Percentiles rank a stretch among this genome's conserved stretches.
Evolutionary conservation across 345 rosid species (phyloP).

Genomic region (Pistacia atlantica): DNA sequence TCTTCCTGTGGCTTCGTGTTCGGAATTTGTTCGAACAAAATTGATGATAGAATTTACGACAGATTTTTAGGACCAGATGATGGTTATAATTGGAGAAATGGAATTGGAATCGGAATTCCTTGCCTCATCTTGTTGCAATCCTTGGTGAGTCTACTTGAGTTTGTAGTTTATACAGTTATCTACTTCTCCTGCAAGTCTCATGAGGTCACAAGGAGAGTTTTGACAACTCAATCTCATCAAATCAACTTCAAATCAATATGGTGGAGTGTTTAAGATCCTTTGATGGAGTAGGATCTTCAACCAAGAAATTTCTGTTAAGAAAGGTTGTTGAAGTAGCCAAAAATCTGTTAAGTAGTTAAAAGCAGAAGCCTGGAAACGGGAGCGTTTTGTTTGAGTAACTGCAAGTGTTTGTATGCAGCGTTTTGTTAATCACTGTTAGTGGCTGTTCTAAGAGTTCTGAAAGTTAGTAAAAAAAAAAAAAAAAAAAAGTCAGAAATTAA

Average conservation of each 20-base stretch:
- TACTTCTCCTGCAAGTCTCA: conserved; percentile 63
- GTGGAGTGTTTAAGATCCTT: conserved; percentile 34
- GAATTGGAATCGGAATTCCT: conserved; percentile 27
- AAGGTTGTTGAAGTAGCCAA: too few relatives aligned
- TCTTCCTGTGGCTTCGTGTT: conserved; percentile 28
- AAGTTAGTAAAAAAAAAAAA: too few relatives aligned
- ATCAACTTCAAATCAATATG: conserved; percentile 42
- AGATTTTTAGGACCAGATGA: too few relatives aligned
- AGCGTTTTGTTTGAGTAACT: too few relatives aligned
- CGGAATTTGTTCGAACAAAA: conserved; percentile 2
- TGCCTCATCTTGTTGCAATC: conserved; percentile 34
- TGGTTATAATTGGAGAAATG: neutral
- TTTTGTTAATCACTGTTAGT: too few relatives aligned
- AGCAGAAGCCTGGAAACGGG: too few relatives aligned
- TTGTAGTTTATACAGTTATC: conserved; percentile 47
- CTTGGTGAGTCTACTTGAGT: conserved; percentile 31
- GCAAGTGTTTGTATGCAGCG: too few relatives aligned
- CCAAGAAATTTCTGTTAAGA: too few relatives aligned
- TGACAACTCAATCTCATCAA: neutral
- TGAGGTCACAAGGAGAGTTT: conserved; percentile 38
- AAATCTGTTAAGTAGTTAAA: too few relatives aligned
- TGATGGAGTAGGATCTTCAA: too few relatives aligned
- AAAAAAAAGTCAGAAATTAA: too few relatives aligned
- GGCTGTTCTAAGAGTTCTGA: too few relatives aligned
- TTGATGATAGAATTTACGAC: neutral